phyloP scores from a whole-genome alignment of 169 alveolate genomes.

The Theileria annulata region DNA sequence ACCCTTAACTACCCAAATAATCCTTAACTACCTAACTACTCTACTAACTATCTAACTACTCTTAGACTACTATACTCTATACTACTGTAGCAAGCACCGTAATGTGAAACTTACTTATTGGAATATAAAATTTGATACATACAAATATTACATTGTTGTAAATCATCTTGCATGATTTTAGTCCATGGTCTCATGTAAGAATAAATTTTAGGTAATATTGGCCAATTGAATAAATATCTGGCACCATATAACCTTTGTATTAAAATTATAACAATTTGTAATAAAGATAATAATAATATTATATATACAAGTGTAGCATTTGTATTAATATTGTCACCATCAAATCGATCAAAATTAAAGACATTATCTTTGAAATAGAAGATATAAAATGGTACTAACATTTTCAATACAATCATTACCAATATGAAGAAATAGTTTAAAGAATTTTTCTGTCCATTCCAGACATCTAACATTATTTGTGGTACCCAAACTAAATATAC shows the following conservation, averaged over 20 bases:
- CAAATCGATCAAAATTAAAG: conserved; percentile 66
- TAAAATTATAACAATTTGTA: conserved; percentile 63
- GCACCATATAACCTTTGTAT: conserved; percentile 69
- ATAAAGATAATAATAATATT: conserved; percentile 26
- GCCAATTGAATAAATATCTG: conserved; percentile 68
- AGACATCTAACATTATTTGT: conserved; percentile 76
- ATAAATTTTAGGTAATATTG: conserved; percentile 79
- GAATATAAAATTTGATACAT: conserved; percentile 69
- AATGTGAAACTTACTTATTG: too few species aligned
- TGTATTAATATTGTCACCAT: conserved; percentile 41
- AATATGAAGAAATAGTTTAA: conserved; percentile 53
- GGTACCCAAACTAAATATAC: conserved; percentile 77
- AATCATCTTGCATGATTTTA: conserved; percentile 70
- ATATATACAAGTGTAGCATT: conserved; percentile 52
- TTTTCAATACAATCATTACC: conserved; percentile 51
- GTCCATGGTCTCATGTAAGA: conserved; percentile 75
- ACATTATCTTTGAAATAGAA: conserved; percentile 65
- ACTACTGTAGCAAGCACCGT: too few species aligned
- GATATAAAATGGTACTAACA: conserved; percentile 71
- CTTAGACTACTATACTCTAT: too few species aligned
- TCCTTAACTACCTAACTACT: too few species aligned
- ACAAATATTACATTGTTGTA: conserved; percentile 84
- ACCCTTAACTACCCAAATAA: too few species aligned
- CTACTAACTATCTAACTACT: too few species aligned
- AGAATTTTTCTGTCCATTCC: conserved; percentile 76